These are phyloP conservation scores for Dalechampia spathulata DNA, from an alignment of 441 rosid genomes.

Conservation along the genomic window DNA sequence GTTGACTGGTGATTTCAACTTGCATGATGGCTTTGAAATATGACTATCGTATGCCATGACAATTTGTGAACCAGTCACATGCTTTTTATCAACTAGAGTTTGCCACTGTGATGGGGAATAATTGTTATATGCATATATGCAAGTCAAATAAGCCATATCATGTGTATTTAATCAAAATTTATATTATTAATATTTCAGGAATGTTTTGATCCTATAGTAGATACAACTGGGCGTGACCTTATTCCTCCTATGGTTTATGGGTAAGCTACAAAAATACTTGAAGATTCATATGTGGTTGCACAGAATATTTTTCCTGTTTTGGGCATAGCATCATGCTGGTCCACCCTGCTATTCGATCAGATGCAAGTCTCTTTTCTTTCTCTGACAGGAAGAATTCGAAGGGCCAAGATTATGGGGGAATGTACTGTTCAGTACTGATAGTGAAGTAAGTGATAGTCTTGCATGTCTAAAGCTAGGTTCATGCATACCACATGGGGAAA, in stretches of 20 bases:
- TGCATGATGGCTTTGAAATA: not conserved
- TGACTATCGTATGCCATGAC: not conserved
- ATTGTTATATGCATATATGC: not conserved
- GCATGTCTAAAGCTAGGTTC: not conserved
- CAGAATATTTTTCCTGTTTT: not conserved
- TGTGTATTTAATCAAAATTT: not conserved
- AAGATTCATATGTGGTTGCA: not conserved
- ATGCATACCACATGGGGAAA: not conserved
- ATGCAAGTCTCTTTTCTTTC: not conserved
- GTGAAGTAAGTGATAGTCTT: conserved; percentile 50
- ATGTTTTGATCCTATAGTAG: conserved; percentile 90
- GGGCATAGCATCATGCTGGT: not conserved
- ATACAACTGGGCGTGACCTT: conserved; percentile 67
- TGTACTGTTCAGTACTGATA: conserved; percentile 68
- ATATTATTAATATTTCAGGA: conserved; percentile 44
- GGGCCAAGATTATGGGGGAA: conserved; percentile 96
- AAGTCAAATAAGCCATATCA: not conserved
- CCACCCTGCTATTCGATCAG: not conserved
- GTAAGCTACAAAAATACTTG: conserved; percentile 31
- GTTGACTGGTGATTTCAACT: not conserved
- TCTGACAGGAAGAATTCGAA: conserved; percentile 71
- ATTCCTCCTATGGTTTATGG: conserved; percentile 96
- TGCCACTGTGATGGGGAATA: not conserved
- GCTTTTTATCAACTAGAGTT: too few species aligned
- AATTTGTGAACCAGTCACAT: not conserved